These are phyloP conservation scores for Podila epigama DNA, from an alignment of 192 early-diverging fungal species.

Conservation along the genomic window DNA sequence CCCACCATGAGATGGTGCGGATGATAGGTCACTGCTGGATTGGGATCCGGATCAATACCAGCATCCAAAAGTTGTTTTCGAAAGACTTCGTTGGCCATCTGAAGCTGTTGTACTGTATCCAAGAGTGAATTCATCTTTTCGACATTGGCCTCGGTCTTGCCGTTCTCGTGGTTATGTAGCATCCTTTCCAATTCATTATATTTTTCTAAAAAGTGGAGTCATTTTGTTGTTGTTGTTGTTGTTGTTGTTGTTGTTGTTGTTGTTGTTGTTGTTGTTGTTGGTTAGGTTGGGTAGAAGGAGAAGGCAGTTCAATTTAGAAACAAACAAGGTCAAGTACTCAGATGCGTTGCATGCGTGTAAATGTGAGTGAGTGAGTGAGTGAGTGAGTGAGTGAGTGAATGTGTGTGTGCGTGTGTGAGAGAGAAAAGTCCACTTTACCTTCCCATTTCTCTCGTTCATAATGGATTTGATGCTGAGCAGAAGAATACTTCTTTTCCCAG, in stretches of 20 bases:
- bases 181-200: conserved; percentile 17
- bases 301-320: not conserved
- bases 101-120: conserved; percentile 36
- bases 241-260: no score
- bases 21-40: conserved; percentile 25
- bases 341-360: no score
- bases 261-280: no score
- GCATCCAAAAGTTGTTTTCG: conserved; percentile 32
- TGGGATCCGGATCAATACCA: conserved; percentile 37
- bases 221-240: no score
- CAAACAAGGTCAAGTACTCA: no score
- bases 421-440: conserved; percentile 6
- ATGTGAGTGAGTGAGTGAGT: no score
- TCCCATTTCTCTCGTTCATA: conserved; percentile 45
- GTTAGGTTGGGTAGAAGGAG: not conserved
- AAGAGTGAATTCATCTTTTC: conserved; percentile 39
- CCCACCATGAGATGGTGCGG: conserved; percentile 15
- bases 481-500: conserved; percentile 46
- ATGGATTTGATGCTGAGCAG: conserved; percentile 31
- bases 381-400: no score
- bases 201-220: no score
- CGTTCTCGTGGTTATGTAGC: conserved; percentile 13
- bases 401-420: no score
- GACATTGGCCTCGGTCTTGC: conserved; percentile 28
- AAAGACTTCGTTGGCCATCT: conserved; percentile 34